Evolutionary conservation across 305 asterid genomes (phyloP).

Genomic region (Rubia peregrina): DNA sequence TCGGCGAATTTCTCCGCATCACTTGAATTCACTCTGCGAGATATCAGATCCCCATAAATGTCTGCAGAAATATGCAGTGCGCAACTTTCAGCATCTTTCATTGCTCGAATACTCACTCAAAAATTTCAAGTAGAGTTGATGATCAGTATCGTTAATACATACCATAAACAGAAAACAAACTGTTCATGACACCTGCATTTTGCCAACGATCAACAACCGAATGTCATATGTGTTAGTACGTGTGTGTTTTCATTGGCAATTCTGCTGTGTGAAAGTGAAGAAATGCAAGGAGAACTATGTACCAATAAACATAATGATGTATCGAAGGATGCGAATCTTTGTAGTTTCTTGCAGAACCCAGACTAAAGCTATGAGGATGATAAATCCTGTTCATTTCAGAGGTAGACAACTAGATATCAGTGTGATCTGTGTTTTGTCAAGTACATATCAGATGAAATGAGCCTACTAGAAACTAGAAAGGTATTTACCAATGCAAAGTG

Average conservation of each 20-base stretch:
- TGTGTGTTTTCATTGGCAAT: neutral
- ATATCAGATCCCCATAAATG: slow-evolving; percentile 81
- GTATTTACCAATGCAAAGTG: slow-evolving; percentile 81
- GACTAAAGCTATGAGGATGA: slow-evolving; percentile 50
- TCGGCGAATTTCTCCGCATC: slow-evolving; percentile 97
- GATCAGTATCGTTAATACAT: slow-evolving; percentile 15
- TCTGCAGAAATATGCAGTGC: slow-evolving; percentile 37
- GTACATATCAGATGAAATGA: slow-evolving; percentile 7
- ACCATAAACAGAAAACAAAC: slow-evolving; percentile 90
- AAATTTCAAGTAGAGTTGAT: neutral
- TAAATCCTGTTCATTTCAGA: slow-evolving; percentile 49
- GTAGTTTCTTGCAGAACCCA: slow-evolving; percentile 90
- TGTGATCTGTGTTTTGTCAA: slow-evolving; percentile 2
- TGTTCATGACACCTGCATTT: slow-evolving; percentile 85
- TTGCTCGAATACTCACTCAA: neutral
- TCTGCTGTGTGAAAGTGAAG: neutral
- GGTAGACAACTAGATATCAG: slow-evolving; percentile 16
- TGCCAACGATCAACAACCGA: slow-evolving; percentile 19
- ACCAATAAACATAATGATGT: slow-evolving; percentile 85
- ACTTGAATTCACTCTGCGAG: slow-evolving; percentile 74
- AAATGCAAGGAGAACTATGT: slow-evolving; percentile 19
- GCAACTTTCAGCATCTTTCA: neutral
- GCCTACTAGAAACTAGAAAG: slow-evolving; percentile 1
- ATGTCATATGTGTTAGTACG: neutral
- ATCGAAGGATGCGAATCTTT: slow-evolving; percentile 56